Evolutionary conservation across 2,329 filamentous ascomycete species (phyloP), one percentile per base, ranked within the genome.

Genomic region (Exophiala xenobiotica): DNA sequence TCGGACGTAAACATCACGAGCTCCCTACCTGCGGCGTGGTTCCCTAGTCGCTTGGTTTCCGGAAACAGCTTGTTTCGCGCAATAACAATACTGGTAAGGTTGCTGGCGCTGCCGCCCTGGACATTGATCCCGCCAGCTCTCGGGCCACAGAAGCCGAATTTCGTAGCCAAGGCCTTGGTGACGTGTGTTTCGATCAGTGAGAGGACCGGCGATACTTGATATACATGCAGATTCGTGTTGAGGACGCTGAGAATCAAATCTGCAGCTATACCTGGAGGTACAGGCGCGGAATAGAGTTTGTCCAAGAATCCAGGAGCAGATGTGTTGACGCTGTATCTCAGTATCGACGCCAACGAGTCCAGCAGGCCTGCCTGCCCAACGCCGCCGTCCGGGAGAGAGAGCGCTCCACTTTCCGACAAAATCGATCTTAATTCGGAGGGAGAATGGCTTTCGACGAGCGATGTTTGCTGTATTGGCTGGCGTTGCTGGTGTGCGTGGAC

Each of bases 291-390:
- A 69, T 96, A 97, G 14, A 97, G 77, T 73, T 99, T 97, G 72
- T 96, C 91, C 65, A 97, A 73, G 70, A 97, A 99, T 8, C 92
- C 92, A 70, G 96, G 91, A 65, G 95, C 88, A 88, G 91, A 97
- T n/a, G 92, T 96, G 72, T 99, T 99, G 65, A 97, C 92, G 64
- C 87, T 93, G 70, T 95, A 90, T 58, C 81, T 78, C 35, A 97
- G 76, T 16, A 96, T 77, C 54, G 83, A 80, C 59, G 83, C 74
- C 39, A 95, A 78, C 2, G 82, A 81, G 26, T 82, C 77, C 22
- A 96, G 73, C 24, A 96, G 73, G 0, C 91, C 92, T 37, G 87
- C 80, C 61, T 87, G 87, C 1, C 85, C 86, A 56, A 73, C 74
- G 6, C 81, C 84, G 2, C 68, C 71, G 2, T 70, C 63, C 0